Evolutionary conservation across 805 yeast genomes (phyloP).

Genomic region (Hyphopichia homilentoma): DNA sequence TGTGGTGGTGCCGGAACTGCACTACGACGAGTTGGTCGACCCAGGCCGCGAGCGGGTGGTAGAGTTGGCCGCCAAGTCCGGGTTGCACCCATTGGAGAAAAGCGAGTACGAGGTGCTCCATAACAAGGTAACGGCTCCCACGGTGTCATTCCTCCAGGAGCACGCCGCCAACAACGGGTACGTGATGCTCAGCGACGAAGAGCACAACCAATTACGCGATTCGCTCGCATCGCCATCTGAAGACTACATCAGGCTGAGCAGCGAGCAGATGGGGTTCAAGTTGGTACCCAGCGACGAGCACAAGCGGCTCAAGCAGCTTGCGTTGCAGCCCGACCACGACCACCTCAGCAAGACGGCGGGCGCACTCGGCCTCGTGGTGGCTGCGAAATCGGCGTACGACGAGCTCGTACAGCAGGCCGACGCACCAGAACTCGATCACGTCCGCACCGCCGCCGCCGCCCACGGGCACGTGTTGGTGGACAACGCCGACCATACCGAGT

Average conservation of each 20-base stretch:
- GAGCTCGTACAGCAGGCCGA: slow-evolving; percentile 5
- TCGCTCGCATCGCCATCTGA: slow-evolving; percentile 7
- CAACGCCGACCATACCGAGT: slow-evolving; percentile 3
- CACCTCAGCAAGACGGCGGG: slow-evolving; percentile 6
- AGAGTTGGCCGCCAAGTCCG: slow-evolving; percentile 7
- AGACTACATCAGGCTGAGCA: slow-evolving; percentile 9
- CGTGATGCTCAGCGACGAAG: slow-evolving; percentile 10
- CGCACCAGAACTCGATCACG: slow-evolving; percentile 9
- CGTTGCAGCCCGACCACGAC: slow-evolving; percentile 7
- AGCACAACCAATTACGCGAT: slow-evolving; percentile 9
- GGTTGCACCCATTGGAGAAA: slow-evolving; percentile 9
- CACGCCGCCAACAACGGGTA: slow-evolving; percentile 18
- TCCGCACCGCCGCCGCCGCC: slow-evolving; percentile 6
- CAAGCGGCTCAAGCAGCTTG: slow-evolving; percentile 9
- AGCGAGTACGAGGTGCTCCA: slow-evolving; percentile 6
- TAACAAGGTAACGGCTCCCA: slow-evolving; percentile 3
- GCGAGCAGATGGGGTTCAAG: slow-evolving; percentile 3
- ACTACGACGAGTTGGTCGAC: slow-evolving; percentile 7
- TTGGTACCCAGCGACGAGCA: slow-evolving; percentile 12
- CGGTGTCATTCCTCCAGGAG: slow-evolving; percentile 9
- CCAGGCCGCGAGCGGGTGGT: slow-evolving; percentile 2
- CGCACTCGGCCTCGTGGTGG: slow-evolving; percentile 6
- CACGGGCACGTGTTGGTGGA: slow-evolving; percentile 7
- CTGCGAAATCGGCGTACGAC: slow-evolving; percentile 4
- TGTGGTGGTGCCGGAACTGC: slow-evolving; percentile 10